Evolutionary conservation across 805 yeast genomes (phyloP), one percentile per base, ranked within the genome.

Genomic region (Yamadazyma philogaea): DNA sequence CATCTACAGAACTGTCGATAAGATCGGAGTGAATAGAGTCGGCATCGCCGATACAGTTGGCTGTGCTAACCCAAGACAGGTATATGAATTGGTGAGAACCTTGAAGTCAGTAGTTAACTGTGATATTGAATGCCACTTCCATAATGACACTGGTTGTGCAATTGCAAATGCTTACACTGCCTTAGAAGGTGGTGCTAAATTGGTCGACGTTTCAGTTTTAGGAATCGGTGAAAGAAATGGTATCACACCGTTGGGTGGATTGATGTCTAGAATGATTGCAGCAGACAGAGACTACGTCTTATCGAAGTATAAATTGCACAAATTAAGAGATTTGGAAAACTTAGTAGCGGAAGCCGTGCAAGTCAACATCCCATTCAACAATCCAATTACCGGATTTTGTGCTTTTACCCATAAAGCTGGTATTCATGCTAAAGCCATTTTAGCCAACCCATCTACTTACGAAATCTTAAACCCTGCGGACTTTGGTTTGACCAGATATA

Each of bases 211-310:
- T 6, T 75, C 79, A 34, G 79, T 77, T 17, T 70, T 77, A 55
- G 82, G 82, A 50, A 77, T 77, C 46, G 82, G 82, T 60, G 82
- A 77, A 63, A 72, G 82, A 69, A 77, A 77, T 60, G 82, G 82
- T 56, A 77, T 77, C 52, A 77, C 79, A 19, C 81, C 82, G 34
- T 64, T 77, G 52, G 81, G 82, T 52, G 82, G 81, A 20, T 70
- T 77, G 50, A 77, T 77, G 79, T 81, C 81, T 35, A 67, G 82
- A 64, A 77, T 77, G 82, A 77, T 77, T 55, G 78, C 78, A 42
- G 79, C 82, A 37, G 80, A 75, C 58, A 68, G 80, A 52, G 81
- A 75, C 43, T 77, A 77, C 54, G 81, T 77, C 40, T 66, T 74
- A 57, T 73, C 80, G 49, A 77, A 77, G 61, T 77, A 77, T 59